phyloP scores from a whole-genome alignment of 1,139 yeast genomes.

The Spathaspora sp. region DNA sequence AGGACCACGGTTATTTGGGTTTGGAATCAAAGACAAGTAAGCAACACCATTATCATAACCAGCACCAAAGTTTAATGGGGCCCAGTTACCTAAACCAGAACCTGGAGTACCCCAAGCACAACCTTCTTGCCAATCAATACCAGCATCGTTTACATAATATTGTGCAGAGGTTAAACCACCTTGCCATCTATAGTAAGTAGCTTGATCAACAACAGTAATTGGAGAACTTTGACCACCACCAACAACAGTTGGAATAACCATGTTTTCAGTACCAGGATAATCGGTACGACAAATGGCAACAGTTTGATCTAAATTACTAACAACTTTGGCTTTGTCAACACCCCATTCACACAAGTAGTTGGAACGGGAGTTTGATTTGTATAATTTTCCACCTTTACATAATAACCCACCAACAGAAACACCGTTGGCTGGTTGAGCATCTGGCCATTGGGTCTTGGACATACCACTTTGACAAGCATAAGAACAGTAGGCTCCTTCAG shows the following conservation, averaged over 20 bases:
- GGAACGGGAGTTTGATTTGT: constrained; percentile 66
- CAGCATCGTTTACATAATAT: constrained; percentile 96
- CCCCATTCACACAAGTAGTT: constrained; percentile 87
- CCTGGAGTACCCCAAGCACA: constrained; percentile 89
- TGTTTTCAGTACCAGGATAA: constrained; percentile 98
- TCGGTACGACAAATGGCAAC: constrained; percentile 96
- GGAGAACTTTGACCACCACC: constrained; percentile 64
- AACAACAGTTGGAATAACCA: constrained; percentile 89
- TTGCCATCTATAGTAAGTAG: constrained; percentile 75
- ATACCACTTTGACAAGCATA: constrained; percentile 95
- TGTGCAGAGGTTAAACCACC: constrained; percentile 89
- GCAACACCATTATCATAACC: constrained; percentile 78
- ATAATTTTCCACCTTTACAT: constrained; percentile 77
- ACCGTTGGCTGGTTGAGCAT: constrained; percentile 79
- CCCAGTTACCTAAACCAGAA: constrained; percentile 94
- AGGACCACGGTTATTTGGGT: constrained; percentile 78
- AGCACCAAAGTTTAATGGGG: constrained; percentile 94
- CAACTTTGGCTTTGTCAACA: constrained; percentile 63
- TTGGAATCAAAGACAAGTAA: constrained; percentile 90
- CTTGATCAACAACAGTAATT: constrained; percentile 77
- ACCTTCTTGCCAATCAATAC: constrained; percentile 84
- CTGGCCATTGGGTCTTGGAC: constrained; percentile 98
- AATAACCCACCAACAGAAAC: constrained; percentile 86
- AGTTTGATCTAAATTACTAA: constrained; percentile 56
- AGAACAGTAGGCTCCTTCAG: constrained; percentile 91